A percentile compares a stretch with the other conserved stretches of the same genome.
Evolutionary conservation across 768 basidiomycete species (phyloP).

Genomic region (Lactarius tabidus): DNA sequence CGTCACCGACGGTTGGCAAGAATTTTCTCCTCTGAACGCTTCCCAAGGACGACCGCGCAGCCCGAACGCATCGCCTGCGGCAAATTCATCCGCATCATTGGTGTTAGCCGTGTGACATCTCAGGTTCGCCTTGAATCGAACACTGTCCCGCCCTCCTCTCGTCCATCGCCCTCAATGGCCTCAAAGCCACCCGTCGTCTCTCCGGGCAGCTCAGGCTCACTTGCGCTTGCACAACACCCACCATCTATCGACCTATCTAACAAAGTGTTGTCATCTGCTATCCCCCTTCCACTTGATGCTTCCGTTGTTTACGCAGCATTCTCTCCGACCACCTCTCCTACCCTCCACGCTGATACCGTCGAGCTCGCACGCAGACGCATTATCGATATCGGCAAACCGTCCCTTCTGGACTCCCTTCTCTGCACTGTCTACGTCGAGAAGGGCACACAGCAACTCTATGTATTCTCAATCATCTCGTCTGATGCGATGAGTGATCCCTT

Average conservation of each 20-base stretch:
- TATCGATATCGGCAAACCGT: conserved; percentile 36
- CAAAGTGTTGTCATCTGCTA: conserved; percentile 43
- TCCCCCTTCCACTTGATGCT: conserved; percentile 43
- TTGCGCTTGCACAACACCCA: conserved; percentile 31
- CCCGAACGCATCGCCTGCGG: background rate
- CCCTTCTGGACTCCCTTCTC: conserved; percentile 49
- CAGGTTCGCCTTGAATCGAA: background rate
- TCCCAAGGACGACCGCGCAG: background rate
- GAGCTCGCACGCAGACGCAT: conserved; percentile 54
- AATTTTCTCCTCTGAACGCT: background rate
- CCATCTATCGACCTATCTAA: conserved; percentile 37
- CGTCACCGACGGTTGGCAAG: background rate
- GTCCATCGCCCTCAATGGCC: conserved; percentile 27
- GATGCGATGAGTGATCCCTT: conserved; percentile 34
- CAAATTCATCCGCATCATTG: background rate
- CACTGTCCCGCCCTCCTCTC: background rate
- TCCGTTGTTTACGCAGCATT: conserved; percentile 47
- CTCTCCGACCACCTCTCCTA: conserved; percentile 31
- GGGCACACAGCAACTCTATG: conserved; percentile 47
- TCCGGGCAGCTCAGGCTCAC: conserved; percentile 33
- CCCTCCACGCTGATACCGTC: conserved; percentile 39
- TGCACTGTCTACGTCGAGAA: conserved; percentile 47
- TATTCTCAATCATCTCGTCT: conserved; percentile 49
- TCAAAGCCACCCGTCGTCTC: conserved; percentile 27
- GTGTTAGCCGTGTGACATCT: conserved; percentile 13